A percentile compares a stretch with the other conserved stretches of the same genome.
Conservation (phyloP, 495 filamentous ascomycete genomes). For the Penicillium desertorum region DNA sequence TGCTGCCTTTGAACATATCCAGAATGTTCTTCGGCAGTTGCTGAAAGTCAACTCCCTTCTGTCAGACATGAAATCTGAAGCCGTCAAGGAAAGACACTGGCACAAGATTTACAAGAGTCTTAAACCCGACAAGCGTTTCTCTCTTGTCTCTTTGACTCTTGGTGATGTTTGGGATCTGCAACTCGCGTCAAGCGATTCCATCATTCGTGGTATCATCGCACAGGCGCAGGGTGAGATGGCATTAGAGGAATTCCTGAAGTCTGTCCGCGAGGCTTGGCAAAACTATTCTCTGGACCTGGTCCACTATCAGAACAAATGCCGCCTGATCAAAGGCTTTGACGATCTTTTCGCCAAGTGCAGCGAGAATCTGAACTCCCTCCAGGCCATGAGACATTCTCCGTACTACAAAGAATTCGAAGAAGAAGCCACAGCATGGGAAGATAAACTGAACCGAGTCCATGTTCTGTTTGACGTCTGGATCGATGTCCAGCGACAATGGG, state of each 20-base stretch:
- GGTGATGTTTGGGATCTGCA: conserved; percentile 98
- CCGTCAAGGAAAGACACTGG: conserved; percentile 95
- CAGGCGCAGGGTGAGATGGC: conserved; percentile 99
- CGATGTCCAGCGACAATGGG: conserved; percentile 98
- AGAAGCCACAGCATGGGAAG: conserved; percentile 93
- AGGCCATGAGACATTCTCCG: conserved; percentile 97
- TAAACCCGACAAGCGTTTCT: conserved; percentile 87
- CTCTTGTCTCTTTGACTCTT: conserved; percentile 86
- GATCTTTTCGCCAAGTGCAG: conserved; percentile 98
- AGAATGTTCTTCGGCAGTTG: conserved; percentile 80
- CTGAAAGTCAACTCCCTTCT: conserved; percentile 88
- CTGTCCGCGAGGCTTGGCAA: conserved; percentile 95
- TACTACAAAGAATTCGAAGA: conserved; percentile 99
- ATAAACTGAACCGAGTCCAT: conserved; percentile 95
- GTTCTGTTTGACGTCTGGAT: conserved; percentile 99
- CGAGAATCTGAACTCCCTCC: conserved; percentile 93
- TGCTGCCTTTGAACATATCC: conserved; percentile 96
- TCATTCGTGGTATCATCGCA: conserved; percentile 86
- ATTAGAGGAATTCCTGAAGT: conserved; percentile 93
- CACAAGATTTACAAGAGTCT: conserved; percentile 93
- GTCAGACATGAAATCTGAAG: conserved; percentile 92
- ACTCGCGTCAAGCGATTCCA: conserved; percentile 75
- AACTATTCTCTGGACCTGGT: conserved; percentile 92
- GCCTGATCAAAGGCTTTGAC: conserved; percentile 96
- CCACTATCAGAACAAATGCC: conserved; percentile 96